Percentiles rank a stretch among this genome's conserved stretches.
Evolutionary conservation across 176 grass and related monocot genomes (phyloP).

Genomic region (Avena insularis): DNA sequence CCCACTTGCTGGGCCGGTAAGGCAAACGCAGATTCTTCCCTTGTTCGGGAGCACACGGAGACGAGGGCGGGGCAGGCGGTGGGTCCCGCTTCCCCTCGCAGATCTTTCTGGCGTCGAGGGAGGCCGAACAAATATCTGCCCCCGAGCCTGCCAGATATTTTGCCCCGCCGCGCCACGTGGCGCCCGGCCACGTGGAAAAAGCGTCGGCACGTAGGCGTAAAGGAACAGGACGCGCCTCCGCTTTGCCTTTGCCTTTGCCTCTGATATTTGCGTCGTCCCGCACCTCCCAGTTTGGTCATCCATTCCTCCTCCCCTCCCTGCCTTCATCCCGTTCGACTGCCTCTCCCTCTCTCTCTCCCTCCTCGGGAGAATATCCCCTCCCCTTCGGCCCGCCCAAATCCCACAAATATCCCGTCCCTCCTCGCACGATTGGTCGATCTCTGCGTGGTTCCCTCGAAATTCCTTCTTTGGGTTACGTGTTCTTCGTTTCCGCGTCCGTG

Average conservation of each 20-base stretch:
- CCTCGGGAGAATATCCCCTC: neutral
- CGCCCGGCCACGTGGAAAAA: constrained; percentile 59
- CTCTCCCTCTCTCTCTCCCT: neutral
- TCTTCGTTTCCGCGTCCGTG: neutral
- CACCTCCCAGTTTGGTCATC: neutral
- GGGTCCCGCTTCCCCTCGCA: neutral
- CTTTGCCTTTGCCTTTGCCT: neutral
- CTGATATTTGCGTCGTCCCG: neutral
- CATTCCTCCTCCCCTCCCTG: neutral
- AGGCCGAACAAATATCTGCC: constrained; percentile 55
- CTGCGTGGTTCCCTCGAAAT: neutral
- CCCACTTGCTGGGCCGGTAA: no score
- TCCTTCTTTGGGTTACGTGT: no score
- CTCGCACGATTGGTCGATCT: neutral
- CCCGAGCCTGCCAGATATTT: constrained; percentile 45
- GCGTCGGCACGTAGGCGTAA: constrained; percentile 53
- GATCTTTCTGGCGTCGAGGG: constrained; percentile 44
- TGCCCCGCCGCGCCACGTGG: neutral
- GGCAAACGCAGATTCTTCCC: no score
- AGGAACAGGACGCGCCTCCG: constrained; percentile 12
- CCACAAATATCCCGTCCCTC: neutral
- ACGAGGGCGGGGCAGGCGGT: neutral
- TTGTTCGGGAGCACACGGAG: no score
- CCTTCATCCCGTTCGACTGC: neutral
- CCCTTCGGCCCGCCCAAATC: neutral